These are phyloP conservation scores for Magnolia sinica DNA, from an alignment of 164 flowering plant species.

Conservation along the genomic window DNA sequence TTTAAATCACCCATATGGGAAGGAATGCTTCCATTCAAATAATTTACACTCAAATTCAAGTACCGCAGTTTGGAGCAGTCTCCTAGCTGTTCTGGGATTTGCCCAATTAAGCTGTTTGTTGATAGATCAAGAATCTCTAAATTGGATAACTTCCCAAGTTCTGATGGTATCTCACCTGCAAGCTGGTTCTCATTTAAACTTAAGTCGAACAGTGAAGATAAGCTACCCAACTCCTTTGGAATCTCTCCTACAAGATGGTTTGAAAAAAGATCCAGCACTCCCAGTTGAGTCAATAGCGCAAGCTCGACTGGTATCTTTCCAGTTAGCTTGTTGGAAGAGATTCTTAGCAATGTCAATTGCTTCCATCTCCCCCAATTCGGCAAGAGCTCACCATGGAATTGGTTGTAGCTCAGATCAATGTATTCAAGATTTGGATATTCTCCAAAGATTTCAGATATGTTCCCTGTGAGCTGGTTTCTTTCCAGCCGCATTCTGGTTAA, in stretches of 20 bases:
- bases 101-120: constrained; percentile 2
- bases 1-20: not conserved
- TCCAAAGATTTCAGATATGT: constrained; percentile 19
- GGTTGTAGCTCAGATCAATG: not conserved
- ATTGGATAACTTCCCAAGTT: not conserved
- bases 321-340: not conserved
- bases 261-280: not conserved
- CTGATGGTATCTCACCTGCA: not conserved
- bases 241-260: constrained; percentile 17
- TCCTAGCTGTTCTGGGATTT: constrained; percentile 4
- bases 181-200: constrained; percentile 17
- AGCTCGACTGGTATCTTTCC: not conserved
- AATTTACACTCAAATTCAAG: not conserved
- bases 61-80: not conserved
- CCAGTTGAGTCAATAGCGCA: not conserved
- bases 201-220: constrained; percentile 6
- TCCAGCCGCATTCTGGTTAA: constrained; percentile 22
- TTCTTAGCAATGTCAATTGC: not conserved
- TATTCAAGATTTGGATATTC: constrained; percentile 16
- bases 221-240: constrained; percentile 13
- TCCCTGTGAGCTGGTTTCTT: constrained; percentile 17
- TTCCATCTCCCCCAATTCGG: not conserved
- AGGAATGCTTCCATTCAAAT: constrained; percentile 10
- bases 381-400: constrained; percentile 5
- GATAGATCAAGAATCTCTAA: constrained; percentile 4